phyloP scores from a whole-genome alignment of 805 yeast genomes.

The Ogataea angusta region DNA sequence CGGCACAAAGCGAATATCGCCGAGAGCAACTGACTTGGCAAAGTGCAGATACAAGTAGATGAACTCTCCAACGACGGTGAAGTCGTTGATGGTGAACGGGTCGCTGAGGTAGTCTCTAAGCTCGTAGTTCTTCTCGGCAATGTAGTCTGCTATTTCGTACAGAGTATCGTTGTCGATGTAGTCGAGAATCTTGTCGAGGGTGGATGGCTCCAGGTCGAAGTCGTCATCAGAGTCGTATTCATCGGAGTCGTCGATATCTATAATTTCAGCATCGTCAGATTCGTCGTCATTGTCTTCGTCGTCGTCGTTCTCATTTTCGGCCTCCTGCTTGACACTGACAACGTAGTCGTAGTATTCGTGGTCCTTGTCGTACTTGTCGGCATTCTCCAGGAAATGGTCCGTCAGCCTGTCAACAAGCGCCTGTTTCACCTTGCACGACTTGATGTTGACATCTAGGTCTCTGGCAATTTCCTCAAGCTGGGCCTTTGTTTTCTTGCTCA shows the following conservation, averaged over 20 bases:
- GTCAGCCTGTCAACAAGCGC: slow-evolving; percentile 26
- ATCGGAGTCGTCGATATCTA: slow-evolving; percentile 12
- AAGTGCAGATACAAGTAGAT: slow-evolving; percentile 17
- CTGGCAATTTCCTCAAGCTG: slow-evolving; percentile 32
- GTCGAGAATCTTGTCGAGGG: slow-evolving; percentile 8
- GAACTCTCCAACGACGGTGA: slow-evolving; percentile 26
- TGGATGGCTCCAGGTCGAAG: slow-evolving; percentile 5
- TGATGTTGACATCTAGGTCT: slow-evolving; percentile 25
- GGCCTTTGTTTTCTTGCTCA: slow-evolving; percentile 31
- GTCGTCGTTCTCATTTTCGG: slow-evolving; percentile 9
- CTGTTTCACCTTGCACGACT: slow-evolving; percentile 27
- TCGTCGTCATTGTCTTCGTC: slow-evolving; percentile 51
- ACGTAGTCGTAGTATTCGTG: slow-evolving; percentile 30
- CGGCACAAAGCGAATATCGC: slow-evolving; percentile 25
- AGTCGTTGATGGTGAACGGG: slow-evolving; percentile 31
- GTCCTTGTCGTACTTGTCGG: slow-evolving; percentile 19
- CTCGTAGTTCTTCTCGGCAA: slow-evolving; percentile 26
- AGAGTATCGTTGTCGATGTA: slow-evolving; percentile 14
- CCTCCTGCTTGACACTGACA: slow-evolving; percentile 8
- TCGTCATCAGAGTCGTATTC: slow-evolving; percentile 8
- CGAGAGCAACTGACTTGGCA: slow-evolving; percentile 17
- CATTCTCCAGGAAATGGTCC: slow-evolving; percentile 22
- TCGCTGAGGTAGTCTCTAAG: slow-evolving; percentile 32
- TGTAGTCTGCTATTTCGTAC: slow-evolving; percentile 18
- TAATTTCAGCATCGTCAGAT: slow-evolving; percentile 42